A percentile compares a stretch with the other conserved stretches of the same genome.
These are phyloP conservation scores for Elasticomyces elasticus DNA, from an alignment of 495 filamentous ascomycete species.

Conservation along the genomic window DNA sequence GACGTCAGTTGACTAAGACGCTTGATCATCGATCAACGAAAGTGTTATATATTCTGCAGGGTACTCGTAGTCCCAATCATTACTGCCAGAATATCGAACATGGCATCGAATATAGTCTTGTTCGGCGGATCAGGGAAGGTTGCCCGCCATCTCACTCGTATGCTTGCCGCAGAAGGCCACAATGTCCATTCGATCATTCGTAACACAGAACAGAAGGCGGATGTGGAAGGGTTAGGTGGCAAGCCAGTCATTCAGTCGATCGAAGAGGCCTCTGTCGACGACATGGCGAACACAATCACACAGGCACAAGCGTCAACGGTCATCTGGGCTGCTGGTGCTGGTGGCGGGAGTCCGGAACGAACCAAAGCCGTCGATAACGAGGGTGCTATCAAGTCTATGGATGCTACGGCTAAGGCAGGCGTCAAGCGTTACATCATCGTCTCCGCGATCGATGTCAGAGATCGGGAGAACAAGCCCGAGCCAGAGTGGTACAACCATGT, in stretches of 20 bases:
- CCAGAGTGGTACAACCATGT: slow-evolving; percentile 30
- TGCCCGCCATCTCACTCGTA: slow-evolving; percentile 28
- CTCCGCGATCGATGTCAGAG: slow-evolving; percentile 29
- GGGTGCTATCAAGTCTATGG: slow-evolving; percentile 29
- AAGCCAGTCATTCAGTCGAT: slow-evolving; percentile 31
- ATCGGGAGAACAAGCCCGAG: slow-evolving; percentile 23
- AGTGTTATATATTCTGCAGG: background rate
- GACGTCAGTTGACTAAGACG: background rate
- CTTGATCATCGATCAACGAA: background rate
- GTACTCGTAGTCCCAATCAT: background rate
- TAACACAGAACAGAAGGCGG: slow-evolving; percentile 23
- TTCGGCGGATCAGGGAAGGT: slow-evolving; percentile 33
- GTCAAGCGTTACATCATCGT: slow-evolving; percentile 30
- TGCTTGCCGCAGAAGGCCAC: slow-evolving; percentile 24
- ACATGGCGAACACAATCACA: slow-evolving; percentile 24
- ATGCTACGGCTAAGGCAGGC: slow-evolving; percentile 27
- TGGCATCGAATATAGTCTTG: slow-evolving; percentile 26
- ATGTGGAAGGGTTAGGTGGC: slow-evolving; percentile 26
- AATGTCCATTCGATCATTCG: slow-evolving; percentile 31
- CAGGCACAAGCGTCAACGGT: slow-evolving; percentile 18
- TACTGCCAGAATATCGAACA: background rate
- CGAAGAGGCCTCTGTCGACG: slow-evolving; percentile 26
- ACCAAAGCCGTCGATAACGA: slow-evolving; percentile 29
- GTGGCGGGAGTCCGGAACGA: slow-evolving; percentile 25
- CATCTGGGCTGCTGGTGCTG: slow-evolving; percentile 30